Base-by-base conservation (phyloP, 306 rosid genomes). In the Lagenaria siceraria region DNA sequence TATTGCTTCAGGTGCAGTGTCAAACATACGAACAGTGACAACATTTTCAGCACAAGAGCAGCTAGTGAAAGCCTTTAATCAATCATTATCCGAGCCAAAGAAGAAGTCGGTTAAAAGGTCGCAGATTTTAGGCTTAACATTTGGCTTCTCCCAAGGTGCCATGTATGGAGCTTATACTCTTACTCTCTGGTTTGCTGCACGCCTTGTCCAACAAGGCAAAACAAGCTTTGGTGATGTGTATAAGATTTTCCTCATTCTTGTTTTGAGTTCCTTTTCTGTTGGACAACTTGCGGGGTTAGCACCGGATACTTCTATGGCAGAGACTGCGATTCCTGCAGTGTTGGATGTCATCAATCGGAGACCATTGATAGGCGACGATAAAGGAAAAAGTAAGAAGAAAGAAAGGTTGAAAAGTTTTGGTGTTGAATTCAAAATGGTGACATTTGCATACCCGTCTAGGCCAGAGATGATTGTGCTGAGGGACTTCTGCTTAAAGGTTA, bases 201-300 rank as follows among this genome's bases (percentile, higher is more conserved):
- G 49, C 76, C 97, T 94, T 52, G 77, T 91, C 9, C 43, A 89
- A 76, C 80, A 84, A 31, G 71, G 69, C 78, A 49, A 77, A 29
- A 85, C 95, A 62, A 76, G 40, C 14, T 92, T 94, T 21, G 87
- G 85, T n/a, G 88, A 80, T 10, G 95, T 94, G 33, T 85, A 80
- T 40, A 87, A 90, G 86, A 87, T 90, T 74, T 94, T 90, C 80
- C 97, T 94, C 80, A 94, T 91, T 83, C 95, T 94, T 83, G 98
- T 94, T 82, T 75, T 94, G 88, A 89, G 96, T 86, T 90, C 98
- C 38, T 94, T 91, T 87, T 89, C 97, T 36, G 96, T 94, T 27
- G 98, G 97, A 62, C 97, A 94, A 82, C 85, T 89, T 51, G 97
- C 96, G 58, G 98, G 96, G 51, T 87, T 94, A 52, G 95, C 97